Evolutionary conservation across 78 protist genomes (phyloP).

Genomic region (Dictyostelium firmibasis): DNA sequence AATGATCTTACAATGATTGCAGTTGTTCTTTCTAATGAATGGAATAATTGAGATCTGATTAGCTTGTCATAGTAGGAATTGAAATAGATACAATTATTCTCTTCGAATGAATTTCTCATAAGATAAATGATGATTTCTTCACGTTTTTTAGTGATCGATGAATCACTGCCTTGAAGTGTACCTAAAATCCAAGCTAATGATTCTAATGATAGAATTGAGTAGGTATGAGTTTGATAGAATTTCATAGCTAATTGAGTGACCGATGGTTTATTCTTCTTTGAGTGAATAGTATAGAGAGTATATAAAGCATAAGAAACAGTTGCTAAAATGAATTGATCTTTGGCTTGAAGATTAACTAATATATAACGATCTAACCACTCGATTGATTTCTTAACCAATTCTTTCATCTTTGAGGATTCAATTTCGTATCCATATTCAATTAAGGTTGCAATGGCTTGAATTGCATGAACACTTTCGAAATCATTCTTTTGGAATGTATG

Average conservation of each 20-base stretch:
- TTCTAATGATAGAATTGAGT: slow-evolving; percentile 7
- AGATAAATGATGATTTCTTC: slow-evolving; percentile 50
- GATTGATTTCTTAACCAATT: neutral
- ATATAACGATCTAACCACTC: slow-evolving; percentile 15
- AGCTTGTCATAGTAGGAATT: slow-evolving; percentile 33
- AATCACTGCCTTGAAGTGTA: slow-evolving; percentile 11
- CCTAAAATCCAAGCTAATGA: slow-evolving; percentile 69
- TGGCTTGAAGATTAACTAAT: neutral
- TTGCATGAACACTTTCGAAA: slow-evolving; percentile 53
- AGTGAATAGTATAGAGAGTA: neutral
- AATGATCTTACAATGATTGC: slow-evolving; percentile 43
- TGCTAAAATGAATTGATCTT: neutral
- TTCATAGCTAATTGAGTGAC: slow-evolving; percentile 28
- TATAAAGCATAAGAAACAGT: slow-evolving; percentile 40
- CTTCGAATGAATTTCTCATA: slow-evolving; percentile 18
- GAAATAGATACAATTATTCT: slow-evolving; percentile 12
- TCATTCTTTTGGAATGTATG: neutral
- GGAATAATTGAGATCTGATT: slow-evolving; percentile 62
- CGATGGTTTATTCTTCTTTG: slow-evolving; percentile 30
- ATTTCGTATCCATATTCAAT: slow-evolving; percentile 26
- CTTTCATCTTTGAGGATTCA: neutral
- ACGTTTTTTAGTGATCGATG: slow-evolving; percentile 25
- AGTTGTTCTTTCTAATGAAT: slow-evolving; percentile 27
- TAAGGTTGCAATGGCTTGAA: slow-evolving; percentile 38
- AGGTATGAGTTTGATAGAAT: slow-evolving; percentile 25